These are phyloP conservation scores for Lecanoromycetidae sp. DNA, from an alignment of 2,329 filamentous ascomycete genomes.

Conservation along the genomic window DNA sequence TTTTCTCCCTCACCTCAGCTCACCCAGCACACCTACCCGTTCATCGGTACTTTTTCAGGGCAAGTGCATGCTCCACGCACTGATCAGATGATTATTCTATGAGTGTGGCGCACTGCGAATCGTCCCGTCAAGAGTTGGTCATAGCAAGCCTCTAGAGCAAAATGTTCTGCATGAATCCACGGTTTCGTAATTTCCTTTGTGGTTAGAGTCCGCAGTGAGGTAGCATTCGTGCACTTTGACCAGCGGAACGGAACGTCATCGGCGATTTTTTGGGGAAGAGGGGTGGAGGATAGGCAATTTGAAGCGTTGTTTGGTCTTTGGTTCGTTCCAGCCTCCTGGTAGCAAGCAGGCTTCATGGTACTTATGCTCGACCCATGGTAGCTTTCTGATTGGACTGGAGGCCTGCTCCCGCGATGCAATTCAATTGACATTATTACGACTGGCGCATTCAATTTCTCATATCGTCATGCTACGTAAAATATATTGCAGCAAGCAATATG, in stretches of 20 bases:
- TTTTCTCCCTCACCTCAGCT: no score
- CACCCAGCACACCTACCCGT: no score
- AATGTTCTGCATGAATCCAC: slow-evolving; percentile 7
- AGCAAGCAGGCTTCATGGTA: no score
- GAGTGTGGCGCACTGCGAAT: not conserved
- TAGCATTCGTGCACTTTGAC: not conserved
- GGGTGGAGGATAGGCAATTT: not conserved
- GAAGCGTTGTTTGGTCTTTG: no score
- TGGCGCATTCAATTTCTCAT: not conserved
- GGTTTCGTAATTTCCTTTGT: slow-evolving; percentile 6
- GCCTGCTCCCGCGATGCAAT: not conserved
- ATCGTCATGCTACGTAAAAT: no score
- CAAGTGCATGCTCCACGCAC: no score
- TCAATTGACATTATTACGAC: no score
- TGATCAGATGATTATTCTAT: not conserved
- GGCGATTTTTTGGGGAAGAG: not conserved
- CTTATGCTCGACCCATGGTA: not conserved
- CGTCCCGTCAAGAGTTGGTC: not conserved
- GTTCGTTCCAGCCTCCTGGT: no score
- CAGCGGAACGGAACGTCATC: not conserved
- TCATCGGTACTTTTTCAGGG: no score
- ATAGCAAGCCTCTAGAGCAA: not conserved
- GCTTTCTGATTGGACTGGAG: not conserved
- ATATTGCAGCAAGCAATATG: no score
- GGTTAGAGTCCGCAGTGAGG: not conserved